A percentile compares a stretch with the other conserved stretches of the same genome.
Evolutionary conservation across 169 alveolate species (phyloP).

Genomic region (Eimeria praecox): DNA sequence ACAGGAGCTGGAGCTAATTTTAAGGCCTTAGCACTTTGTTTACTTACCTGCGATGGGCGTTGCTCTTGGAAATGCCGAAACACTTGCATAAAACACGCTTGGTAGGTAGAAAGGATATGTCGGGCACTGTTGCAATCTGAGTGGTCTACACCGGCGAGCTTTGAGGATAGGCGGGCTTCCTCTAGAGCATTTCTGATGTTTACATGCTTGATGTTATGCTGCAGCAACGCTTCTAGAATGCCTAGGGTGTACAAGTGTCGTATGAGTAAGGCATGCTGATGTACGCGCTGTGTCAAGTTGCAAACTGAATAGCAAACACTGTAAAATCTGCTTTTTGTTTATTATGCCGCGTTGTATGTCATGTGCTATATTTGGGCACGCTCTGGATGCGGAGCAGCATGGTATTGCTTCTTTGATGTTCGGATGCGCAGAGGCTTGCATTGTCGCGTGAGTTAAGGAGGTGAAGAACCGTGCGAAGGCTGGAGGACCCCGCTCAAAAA

Average conservation of each 20-base stretch:
- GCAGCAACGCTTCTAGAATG: no score
- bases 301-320: not conserved
- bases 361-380: not conserved
- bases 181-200: no score
- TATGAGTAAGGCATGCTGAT: not conserved
- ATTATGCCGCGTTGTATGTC: not conserved
- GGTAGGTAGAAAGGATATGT: no score
- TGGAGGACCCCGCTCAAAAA: not conserved
- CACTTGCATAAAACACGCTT: no score
- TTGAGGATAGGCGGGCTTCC: no score
- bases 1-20: not conserved
- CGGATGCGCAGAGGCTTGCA: not conserved
- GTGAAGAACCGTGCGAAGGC: not conserved
- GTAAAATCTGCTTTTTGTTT: no score
- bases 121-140: no score
- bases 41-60: no score
- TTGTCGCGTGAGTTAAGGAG: not conserved
- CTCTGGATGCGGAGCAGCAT: not conserved
- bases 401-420: not conserved
- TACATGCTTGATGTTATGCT: no score
- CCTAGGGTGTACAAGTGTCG: no score
- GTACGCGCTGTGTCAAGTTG: not conserved
- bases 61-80: not conserved
- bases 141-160: no score
- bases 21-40: no score